These are phyloP conservation scores for Cryphonectria naterciae DNA, from an alignment of 2,329 filamentous ascomycete species.

Conservation along the genomic window DNA sequence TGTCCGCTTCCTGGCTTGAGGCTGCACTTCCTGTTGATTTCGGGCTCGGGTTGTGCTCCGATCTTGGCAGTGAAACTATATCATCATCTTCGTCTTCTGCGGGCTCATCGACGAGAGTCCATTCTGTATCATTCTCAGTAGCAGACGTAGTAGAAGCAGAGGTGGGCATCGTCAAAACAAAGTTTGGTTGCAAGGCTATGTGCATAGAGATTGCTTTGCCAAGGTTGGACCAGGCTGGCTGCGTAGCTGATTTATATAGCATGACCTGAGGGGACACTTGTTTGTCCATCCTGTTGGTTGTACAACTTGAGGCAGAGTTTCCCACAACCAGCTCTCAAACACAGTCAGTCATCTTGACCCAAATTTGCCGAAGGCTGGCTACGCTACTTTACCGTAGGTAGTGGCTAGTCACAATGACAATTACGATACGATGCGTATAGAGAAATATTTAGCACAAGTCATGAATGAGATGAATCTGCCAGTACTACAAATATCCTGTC, in stretches of 20 bases:
- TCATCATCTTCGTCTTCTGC: neutral
- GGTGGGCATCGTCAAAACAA: neutral
- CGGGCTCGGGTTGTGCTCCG: neutral
- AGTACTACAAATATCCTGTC: neutral
- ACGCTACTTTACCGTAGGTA: neutral
- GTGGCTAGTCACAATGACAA: neutral
- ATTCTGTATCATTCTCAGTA: neutral
- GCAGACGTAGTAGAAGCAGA: neutral
- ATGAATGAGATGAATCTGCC: neutral
- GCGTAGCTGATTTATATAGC: neutral
- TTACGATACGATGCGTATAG: neutral
- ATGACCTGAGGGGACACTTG: neutral
- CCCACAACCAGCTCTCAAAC: neutral
- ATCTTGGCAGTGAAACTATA: neutral
- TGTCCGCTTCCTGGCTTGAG: neutral
- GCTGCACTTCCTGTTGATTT: neutral
- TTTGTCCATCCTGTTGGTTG: neutral
- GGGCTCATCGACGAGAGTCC: neutral
- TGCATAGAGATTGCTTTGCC: neutral
- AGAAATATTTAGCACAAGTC: neutral
- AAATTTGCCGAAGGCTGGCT: neutral
- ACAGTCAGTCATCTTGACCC: neutral
- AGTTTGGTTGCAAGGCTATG: neutral
- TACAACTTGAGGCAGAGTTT: neutral
- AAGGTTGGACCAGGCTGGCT: neutral